Percentiles rank a stretch among this genome's conserved stretches.
phyloP scores from a whole-genome alignment of 768 basidiomycete genomes.

The Lactarius vividus region DNA sequence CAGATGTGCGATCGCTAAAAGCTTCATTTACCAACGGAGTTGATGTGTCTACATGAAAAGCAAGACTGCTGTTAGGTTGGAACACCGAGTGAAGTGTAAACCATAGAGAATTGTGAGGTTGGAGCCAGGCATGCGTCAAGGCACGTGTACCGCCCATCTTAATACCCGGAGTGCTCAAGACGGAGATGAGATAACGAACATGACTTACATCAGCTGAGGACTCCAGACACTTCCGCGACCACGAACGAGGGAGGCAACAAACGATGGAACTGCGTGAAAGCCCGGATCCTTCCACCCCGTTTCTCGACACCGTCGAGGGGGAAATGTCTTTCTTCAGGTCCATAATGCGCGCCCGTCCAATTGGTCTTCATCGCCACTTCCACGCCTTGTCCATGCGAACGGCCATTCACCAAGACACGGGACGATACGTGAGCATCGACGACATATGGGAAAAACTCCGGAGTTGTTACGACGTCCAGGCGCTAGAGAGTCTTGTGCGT shows the following conservation, averaged over 20 bases:
- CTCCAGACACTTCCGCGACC: conserved; percentile 9
- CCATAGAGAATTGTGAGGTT: no score
- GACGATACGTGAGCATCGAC: conserved; percentile 53
- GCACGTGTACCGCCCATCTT: no score
- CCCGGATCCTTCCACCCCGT: conserved; percentile 14
- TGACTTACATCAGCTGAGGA: background rate
- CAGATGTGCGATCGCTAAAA: no score
- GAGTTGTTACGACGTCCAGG: conserved; percentile 70
- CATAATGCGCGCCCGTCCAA: conserved; percentile 75
- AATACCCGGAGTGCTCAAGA: no score
- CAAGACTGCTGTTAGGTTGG: no score
- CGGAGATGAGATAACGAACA: no score
- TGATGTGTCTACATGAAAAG: no score
- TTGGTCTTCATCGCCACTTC: conserved; percentile 82
- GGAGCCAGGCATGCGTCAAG: no score
- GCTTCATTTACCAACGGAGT: no score
- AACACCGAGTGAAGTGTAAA: no score
- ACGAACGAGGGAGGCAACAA: background rate
- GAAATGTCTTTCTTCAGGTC: conserved; percentile 86
- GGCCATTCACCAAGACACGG: conserved; percentile 69
- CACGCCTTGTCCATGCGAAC: conserved; percentile 74
- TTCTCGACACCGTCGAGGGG: conserved; percentile 69
- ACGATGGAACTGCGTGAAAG: conserved; percentile 21
- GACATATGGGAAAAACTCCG: conserved; percentile 75
- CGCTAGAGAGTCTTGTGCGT: conserved; percentile 67